Conservation (phyloP, 176 grass and related monocot genomes). For the Musa schizocarpa region DNA sequence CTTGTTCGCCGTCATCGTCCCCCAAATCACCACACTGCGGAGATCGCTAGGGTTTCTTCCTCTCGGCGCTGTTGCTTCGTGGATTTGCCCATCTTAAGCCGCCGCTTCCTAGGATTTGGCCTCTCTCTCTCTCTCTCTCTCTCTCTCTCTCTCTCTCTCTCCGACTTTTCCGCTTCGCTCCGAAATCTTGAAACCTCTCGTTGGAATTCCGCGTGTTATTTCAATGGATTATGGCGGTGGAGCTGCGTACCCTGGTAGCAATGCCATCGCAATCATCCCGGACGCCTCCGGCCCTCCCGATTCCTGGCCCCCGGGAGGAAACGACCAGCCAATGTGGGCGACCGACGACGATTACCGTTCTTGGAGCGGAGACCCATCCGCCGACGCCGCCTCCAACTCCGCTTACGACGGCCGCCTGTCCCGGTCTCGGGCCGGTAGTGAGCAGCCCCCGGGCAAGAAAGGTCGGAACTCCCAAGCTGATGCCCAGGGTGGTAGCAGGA, state of each 20-base stretch:
- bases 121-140: no score
- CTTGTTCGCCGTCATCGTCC: no score
- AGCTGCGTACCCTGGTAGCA: constrained; percentile 23
- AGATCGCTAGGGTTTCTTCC: no score
- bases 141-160: no score
- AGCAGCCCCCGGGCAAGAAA: constrained; percentile 77
- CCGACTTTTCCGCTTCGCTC: no score
- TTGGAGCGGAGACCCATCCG: constrained; percentile 39
- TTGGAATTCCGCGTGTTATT: background rate
- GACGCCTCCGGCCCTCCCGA: constrained; percentile 47
- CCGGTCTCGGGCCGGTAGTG: constrained; percentile 63
- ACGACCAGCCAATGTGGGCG: constrained; percentile 61
- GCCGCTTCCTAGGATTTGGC: no score
- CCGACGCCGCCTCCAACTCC: constrained; percentile 26
- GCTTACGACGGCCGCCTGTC: constrained; percentile 38
- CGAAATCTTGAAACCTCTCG: background rate
- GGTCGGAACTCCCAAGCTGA: constrained; percentile 25
- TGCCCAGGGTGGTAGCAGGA: constrained; percentile 20
- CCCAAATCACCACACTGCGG: no score
- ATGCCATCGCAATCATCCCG: constrained; percentile 74
- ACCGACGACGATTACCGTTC: constrained; percentile 85
- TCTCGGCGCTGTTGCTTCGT: no score
- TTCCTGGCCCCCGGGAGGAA: constrained; percentile 18
- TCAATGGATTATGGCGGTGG: constrained; percentile 44
- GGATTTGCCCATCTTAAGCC: no score